A percentile compares a stretch with the other conserved stretches of the same genome.
Conservation (phyloP, 2,329 filamentous ascomycete species). For the Colletotrichum plurivorum region DNA sequence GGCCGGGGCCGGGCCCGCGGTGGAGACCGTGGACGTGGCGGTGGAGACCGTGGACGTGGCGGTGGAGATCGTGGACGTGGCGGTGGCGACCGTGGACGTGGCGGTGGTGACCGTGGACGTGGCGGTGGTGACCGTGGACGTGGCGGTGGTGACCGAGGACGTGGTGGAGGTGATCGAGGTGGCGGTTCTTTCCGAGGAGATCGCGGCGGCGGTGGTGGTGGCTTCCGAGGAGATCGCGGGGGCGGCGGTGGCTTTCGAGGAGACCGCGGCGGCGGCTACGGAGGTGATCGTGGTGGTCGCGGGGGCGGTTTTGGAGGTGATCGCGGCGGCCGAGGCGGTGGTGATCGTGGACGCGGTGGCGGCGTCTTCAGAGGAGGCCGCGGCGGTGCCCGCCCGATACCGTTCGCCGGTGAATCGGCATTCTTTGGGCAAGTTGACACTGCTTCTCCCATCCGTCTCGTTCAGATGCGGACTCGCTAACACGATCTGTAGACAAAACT, state of each 20-base stretch:
- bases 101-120: constrained; percentile 32
- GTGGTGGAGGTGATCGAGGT: constrained; percentile 17
- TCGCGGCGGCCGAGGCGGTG: constrained; percentile 35
- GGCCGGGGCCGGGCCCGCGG: constrained; percentile 17
- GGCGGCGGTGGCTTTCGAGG: not conserved
- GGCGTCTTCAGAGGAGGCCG: constrained; percentile 17
- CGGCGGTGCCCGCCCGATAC: constrained; percentile 31
- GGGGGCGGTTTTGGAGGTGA: constrained; percentile 36
- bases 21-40: constrained; percentile 39
- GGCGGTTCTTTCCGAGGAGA: constrained; percentile 38
- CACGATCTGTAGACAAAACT: constrained; percentile 15
- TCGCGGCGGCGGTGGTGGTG: constrained; percentile 33
- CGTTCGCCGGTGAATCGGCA: constrained; percentile 40
- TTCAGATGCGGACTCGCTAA: constrained; percentile 10
- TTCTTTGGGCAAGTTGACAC: constrained; percentile 35
- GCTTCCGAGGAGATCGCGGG: constrained; percentile 39
- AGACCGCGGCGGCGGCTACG: constrained; percentile 19
- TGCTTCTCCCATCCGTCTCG: constrained; percentile 32
- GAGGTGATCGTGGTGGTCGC: constrained; percentile 38
- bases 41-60: not conserved
- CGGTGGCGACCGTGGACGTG: constrained; percentile 30
- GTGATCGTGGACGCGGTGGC: constrained; percentile 27
- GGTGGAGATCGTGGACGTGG: constrained; percentile 42
- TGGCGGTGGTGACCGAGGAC: constrained; percentile 7
- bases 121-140: constrained; percentile 3